Conservation (phyloP, 2,329 filamentous ascomycete species). For the Neocucurbitaria cava region DNA sequence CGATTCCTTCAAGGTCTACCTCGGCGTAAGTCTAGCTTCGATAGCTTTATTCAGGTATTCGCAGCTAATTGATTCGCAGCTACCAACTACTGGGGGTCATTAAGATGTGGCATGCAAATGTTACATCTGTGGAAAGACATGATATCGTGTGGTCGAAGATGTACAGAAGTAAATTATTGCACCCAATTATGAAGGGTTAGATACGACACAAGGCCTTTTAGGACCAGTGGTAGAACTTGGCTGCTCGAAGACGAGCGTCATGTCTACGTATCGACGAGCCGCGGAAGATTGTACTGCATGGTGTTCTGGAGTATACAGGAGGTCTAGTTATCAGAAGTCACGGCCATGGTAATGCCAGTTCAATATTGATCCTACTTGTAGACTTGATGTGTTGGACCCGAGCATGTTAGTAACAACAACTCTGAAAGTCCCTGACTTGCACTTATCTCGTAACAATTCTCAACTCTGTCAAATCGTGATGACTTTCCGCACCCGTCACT, state of each 20-base stretch:
- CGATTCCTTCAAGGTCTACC: constrained; percentile 52
- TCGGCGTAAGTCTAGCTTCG: constrained; percentile 39
- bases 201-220: background rate
- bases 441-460: no score
- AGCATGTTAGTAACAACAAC: no score
- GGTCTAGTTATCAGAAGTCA: background rate
- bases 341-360: background rate
- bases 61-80: constrained; percentile 13
- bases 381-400: no score
- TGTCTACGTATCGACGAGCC: background rate
- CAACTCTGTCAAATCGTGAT: no score
- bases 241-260: background rate
- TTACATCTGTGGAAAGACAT: background rate
- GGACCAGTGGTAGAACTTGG: background rate
- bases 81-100: constrained; percentile 38
- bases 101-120: constrained; percentile 3
- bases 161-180: background rate
- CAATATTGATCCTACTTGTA: background rate
- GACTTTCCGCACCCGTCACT: no score
- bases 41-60: background rate
- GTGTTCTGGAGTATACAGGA: background rate
- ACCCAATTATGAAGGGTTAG: background rate
- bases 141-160: background rate
- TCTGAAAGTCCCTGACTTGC: no score
- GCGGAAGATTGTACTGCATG: background rate